These are phyloP conservation scores for Bolboschoenus planiculmis DNA, from an alignment of 176 grass and related monocot genomes.

Conservation along the genomic window DNA sequence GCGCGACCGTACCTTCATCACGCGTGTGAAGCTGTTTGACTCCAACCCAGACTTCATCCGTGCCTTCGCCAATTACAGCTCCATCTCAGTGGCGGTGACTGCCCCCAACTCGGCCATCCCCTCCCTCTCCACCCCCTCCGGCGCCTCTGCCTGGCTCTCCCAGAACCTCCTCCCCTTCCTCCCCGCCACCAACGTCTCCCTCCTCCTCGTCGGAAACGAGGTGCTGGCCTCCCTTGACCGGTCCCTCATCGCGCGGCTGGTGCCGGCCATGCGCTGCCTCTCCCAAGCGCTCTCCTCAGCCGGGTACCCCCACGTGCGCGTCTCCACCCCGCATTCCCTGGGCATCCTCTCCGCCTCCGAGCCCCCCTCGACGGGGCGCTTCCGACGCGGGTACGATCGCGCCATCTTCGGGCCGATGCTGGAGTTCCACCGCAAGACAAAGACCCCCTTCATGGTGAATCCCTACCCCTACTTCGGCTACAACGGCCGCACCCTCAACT, in stretches of 20 bases:
- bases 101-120: slow-evolving; percentile 55
- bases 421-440: slow-evolving; percentile 45
- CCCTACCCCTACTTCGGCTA: slow-evolving; percentile 94
- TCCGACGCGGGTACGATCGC: slow-evolving; percentile 31
- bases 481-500: slow-evolving; percentile 35
- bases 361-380: slow-evolving; percentile 44
- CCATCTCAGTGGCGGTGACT: slow-evolving; percentile 45
- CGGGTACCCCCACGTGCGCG: slow-evolving; percentile 25
- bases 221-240: slow-evolving; percentile 35
- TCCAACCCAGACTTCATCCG: slow-evolving; percentile 68
- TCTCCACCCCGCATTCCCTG: slow-evolving; percentile 75
- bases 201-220: slow-evolving; percentile 77
- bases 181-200: slow-evolving; percentile 46
- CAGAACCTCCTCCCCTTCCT: slow-evolving; percentile 55
- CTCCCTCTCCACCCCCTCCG: slow-evolving; percentile 29
- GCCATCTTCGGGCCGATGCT: slow-evolving; percentile 66
- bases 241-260: slow-evolving; percentile 33
- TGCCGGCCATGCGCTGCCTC: slow-evolving; percentile 59
- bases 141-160: slow-evolving; percentile 47
- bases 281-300: slow-evolving; percentile 34
- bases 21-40: slow-evolving; percentile 87
- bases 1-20: slow-evolving; percentile 34
- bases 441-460: slow-evolving; percentile 61
- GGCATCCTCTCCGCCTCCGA: slow-evolving; percentile 56
- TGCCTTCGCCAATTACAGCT: slow-evolving; percentile 49